These are phyloP conservation scores for Pneumocystis oryctolagi DNA, from an alignment of 1,139 yeast species.

Conservation along the genomic window DNA sequence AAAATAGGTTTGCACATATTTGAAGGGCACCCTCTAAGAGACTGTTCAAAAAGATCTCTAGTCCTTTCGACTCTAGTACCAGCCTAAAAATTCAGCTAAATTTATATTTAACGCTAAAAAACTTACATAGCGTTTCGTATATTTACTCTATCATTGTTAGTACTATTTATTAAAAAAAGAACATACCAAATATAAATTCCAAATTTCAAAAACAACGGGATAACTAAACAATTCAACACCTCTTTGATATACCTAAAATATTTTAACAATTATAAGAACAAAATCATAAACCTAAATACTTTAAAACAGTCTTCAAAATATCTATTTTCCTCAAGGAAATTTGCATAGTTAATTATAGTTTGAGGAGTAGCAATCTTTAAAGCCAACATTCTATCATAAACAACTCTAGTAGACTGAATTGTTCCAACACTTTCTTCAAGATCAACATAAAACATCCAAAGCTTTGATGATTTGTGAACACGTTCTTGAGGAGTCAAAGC, in stretches of 20 bases:
- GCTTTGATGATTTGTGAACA: slow-evolving; percentile 41
- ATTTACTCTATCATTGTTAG: slow-evolving; percentile 25
- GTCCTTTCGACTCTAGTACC: slow-evolving; percentile 37
- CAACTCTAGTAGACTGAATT: slow-evolving; percentile 28
- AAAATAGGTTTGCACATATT: slow-evolving; percentile 36
- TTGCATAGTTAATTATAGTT: slow-evolving; percentile 51
- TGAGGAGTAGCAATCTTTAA: slow-evolving; percentile 58
- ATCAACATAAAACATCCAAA: slow-evolving; percentile 69
- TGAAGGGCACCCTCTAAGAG: slow-evolving; percentile 37
- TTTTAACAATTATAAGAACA: background rate
- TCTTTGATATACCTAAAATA: slow-evolving; percentile 37
- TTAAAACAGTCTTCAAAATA: slow-evolving; percentile 41
- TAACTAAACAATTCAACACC: slow-evolving; percentile 49
- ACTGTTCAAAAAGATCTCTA: slow-evolving; percentile 62
- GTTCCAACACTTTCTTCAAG: slow-evolving; percentile 49
- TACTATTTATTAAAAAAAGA: background rate
- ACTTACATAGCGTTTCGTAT: slow-evolving; percentile 27
- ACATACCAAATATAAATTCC: slow-evolving; percentile 45
- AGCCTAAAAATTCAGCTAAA: background rate
- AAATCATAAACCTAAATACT: slow-evolving; percentile 11
- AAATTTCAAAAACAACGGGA: slow-evolving; percentile 52
- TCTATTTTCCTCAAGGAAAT: slow-evolving; percentile 38
- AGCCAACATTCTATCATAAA: slow-evolving; percentile 47
- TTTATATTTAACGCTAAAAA: background rate
- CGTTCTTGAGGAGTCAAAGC: slow-evolving; percentile 41